phyloP scores from a whole-genome alignment of 345 rosid genomes.

The Aurinia saxatilis region DNA sequence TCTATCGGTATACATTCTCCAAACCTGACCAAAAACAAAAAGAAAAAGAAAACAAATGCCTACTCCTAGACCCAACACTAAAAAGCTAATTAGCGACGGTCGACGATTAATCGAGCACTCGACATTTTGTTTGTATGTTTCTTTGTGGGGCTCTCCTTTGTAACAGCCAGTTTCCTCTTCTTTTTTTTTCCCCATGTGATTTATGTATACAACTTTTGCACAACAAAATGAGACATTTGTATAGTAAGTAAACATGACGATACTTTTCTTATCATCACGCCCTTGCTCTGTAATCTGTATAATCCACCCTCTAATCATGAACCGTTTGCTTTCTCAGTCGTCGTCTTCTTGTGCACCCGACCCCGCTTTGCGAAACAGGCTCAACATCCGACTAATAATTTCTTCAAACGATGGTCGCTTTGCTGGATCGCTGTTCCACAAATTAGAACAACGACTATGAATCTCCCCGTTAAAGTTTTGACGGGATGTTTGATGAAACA shows the following conservation, averaged over 20 bases:
- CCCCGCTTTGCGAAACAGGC: constrained; percentile 35
- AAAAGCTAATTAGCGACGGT: too few species aligned
- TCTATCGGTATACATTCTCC: too few species aligned
- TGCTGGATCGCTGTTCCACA: constrained; percentile 50
- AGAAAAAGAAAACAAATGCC: neutral
- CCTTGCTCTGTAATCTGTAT: neutral
- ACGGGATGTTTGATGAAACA: neutral
- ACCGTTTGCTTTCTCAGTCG: neutral
- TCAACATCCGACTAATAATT: constrained; percentile 48
- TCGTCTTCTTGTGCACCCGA: constrained; percentile 19
- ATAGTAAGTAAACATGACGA: neutral
- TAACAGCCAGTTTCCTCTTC: neutral
- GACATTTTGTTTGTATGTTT: too few species aligned
- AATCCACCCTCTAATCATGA: neutral
- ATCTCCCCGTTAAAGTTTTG: neutral
- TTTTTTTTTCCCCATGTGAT: too few species aligned
- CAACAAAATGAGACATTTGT: constrained; percentile 2
- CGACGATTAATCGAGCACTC: too few species aligned
- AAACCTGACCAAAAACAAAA: too few species aligned
- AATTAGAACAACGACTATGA: neutral
- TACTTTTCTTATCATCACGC: neutral
- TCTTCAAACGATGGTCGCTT: constrained; percentile 72
- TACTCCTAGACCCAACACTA: too few species aligned
- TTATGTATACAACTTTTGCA: neutral
- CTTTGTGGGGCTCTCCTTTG: neutral